phyloP scores from a whole-genome alignment of 169 alveolate genomes.

The Perkinsus chesapeaki region DNA sequence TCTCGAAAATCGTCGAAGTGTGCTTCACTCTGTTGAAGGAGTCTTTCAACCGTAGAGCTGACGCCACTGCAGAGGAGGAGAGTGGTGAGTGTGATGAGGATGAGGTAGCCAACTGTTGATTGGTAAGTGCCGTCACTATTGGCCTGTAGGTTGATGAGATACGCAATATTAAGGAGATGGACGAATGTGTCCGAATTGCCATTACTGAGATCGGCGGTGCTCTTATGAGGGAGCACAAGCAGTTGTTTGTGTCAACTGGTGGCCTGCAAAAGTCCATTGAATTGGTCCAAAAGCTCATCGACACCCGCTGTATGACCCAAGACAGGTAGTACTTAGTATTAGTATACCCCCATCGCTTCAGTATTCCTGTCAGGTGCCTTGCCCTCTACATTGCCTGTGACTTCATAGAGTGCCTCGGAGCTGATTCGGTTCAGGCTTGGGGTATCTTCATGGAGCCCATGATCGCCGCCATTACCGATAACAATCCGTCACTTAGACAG shows the following conservation, averaged over 20 bases:
- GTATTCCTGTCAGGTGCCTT: not conserved
- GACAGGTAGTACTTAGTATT: not conserved
- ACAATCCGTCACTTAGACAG: not conserved
- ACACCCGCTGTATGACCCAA: not conserved
- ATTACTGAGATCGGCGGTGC: not conserved
- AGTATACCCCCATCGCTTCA: not conserved
- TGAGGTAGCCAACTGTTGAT: not conserved
- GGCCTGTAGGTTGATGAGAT: not conserved
- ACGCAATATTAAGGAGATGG: not conserved
- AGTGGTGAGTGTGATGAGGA: not conserved
- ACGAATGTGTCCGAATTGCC: not conserved
- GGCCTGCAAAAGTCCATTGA: not conserved
- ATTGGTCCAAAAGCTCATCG: not conserved
- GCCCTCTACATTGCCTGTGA: not conserved
- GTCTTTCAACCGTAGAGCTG: not conserved
- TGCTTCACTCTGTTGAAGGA: not conserved
- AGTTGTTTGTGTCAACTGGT: not conserved
- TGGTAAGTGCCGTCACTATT: not conserved
- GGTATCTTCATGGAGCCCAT: not conserved
- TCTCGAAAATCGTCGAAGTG: not conserved
- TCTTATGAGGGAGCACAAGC: not conserved
- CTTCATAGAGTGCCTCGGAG: not conserved
- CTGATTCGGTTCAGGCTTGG: not conserved
- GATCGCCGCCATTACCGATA: not conserved
- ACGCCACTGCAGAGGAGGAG: not conserved